Evolutionary conservation across 257 asterid species (phyloP).

Genomic region (Solanum verrucosum): DNA sequence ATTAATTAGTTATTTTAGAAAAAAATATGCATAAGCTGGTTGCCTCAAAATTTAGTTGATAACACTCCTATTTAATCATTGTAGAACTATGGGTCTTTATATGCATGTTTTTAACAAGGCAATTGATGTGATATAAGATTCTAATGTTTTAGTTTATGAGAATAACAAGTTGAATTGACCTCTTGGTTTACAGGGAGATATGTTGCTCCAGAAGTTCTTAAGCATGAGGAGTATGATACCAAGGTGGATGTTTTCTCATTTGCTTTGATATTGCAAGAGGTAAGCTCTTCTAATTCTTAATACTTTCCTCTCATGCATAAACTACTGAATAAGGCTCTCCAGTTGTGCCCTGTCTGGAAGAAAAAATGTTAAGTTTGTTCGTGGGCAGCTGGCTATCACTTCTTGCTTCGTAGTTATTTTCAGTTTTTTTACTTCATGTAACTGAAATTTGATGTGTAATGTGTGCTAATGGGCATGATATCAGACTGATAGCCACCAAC

Average conservation of each 20-base stretch:
- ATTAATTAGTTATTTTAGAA: neutral
- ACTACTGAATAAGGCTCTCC: neutral
- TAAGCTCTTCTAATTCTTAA: conserved; percentile 19
- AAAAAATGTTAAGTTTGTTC: neutral
- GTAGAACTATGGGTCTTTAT: neutral
- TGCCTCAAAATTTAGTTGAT: neutral
- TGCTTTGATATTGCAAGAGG: conserved; percentile 82
- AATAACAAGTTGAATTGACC: conserved; percentile 1
- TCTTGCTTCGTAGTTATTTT: neutral
- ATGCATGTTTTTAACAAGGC: neutral
- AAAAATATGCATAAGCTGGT: neutral
- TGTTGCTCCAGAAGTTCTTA: conserved; percentile 84
- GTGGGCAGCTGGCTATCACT: neutral
- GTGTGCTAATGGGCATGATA: neutral
- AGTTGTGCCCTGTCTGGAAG: neutral
- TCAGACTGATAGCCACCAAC: neutral
- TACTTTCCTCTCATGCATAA: neutral
- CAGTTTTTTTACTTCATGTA: neutral
- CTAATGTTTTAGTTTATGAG: neutral
- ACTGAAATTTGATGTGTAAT: neutral
- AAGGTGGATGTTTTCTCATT: conserved; percentile 89
- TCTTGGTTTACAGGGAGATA: conserved; percentile 49
- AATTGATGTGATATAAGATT: neutral
- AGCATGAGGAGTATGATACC: conserved; percentile 69
- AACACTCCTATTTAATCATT: neutral